These are phyloP conservation scores for Marasmius tenuissimus DNA, from an alignment of 1,284 basidiomycete genomes.

Conservation along the genomic window DNA sequence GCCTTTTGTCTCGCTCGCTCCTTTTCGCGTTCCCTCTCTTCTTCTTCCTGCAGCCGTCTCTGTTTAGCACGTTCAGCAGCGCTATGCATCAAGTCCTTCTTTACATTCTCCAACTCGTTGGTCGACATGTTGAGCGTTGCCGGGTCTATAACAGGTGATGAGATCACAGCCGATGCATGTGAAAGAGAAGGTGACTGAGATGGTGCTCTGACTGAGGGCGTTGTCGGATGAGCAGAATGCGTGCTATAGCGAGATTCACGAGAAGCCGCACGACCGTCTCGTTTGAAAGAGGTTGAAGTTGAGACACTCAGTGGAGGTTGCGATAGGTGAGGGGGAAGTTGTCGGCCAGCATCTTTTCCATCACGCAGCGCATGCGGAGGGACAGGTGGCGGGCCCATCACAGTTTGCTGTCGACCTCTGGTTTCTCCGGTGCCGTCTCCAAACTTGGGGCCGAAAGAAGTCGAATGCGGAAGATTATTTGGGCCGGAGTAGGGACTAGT, in stretches of 20 bases:
- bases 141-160: conserved; percentile 24
- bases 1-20: conserved; percentile 88
- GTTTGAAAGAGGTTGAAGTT: conserved; percentile 22
- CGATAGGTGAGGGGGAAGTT: conserved; percentile 47
- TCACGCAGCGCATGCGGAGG: conserved; percentile 36
- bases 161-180: conserved; percentile 30
- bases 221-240: conserved; percentile 20
- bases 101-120: conserved; percentile 69
- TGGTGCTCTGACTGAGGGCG: conserved; percentile 31
- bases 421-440: conserved; percentile 17
- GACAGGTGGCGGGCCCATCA: conserved; percentile 50
- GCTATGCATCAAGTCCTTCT: conserved; percentile 85
- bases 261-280: conserved; percentile 31
- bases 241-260: conserved; percentile 32
- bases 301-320: conserved; percentile 24
- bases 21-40: conserved; percentile 78
- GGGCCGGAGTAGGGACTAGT: conserved; percentile 29
- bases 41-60: conserved; percentile 82
- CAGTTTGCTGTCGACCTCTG: conserved; percentile 30
- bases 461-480: conserved; percentile 10
- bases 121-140: conserved; percentile 32
- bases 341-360: conserved; percentile 38
- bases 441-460: conserved; percentile 6
- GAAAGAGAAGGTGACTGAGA: conserved; percentile 44
- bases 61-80: conserved; percentile 86